Evolutionary conservation across 192 early-diverging fungal species (phyloP).

Genomic region (Phlyctochytrium planicorne): DNA sequence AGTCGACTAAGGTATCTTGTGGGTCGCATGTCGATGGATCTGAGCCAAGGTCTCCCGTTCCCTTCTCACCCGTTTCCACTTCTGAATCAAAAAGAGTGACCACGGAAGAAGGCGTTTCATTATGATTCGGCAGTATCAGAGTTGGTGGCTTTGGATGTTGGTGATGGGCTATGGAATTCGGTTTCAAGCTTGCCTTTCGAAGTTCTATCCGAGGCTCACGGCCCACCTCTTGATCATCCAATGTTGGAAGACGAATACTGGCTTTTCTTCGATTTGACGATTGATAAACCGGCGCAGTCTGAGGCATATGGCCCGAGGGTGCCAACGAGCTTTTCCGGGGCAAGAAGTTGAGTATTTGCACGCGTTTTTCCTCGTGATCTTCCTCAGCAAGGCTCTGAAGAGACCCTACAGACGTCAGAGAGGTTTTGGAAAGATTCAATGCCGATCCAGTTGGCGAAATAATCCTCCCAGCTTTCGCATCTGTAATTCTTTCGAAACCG

Average conservation of each 20-base stretch:
- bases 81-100: neutral
- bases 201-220: too few species aligned
- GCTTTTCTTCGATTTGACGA: too few species aligned
- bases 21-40: neutral
- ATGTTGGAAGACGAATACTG: neutral
- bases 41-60: neutral
- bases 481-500: conserved; percentile 20
- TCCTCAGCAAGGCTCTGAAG: neutral
- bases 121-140: too few species aligned
- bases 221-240: too few species aligned
- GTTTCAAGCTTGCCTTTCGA: neutral
- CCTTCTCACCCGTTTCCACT: neutral
- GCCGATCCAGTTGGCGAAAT: neutral
- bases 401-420: too few species aligned
- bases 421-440: neutral
- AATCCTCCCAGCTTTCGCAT: neutral
- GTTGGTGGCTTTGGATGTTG: too few species aligned
- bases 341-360: neutral
- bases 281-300: too few species aligned
- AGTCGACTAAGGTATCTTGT: neutral
- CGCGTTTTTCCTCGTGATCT: neutral
- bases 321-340: neutral
- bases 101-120: neutral
- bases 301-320: neutral
- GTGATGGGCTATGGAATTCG: neutral